Base-by-base conservation (phyloP, 306 rosid genomes). In the Lathyrus sativus region DNA sequence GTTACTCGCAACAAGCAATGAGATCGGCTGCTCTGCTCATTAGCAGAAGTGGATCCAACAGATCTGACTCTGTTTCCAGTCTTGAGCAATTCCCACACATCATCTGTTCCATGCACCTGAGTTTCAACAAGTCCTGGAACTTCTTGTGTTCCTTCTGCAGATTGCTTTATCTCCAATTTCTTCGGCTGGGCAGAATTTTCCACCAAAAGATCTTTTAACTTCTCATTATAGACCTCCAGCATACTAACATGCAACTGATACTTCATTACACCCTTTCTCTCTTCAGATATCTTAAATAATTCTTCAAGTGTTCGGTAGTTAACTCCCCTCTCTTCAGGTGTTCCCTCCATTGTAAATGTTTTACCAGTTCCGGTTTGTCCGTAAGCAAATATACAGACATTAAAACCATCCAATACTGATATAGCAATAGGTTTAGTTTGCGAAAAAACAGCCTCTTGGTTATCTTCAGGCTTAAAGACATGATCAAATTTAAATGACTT, bases 311-410 rank as follows among this genome's bases (percentile, higher is more conserved):
- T 93, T 76, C 97, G 84, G 83, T 86, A 90, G 79, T 93, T 93
- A 51, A 93, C 99, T 74, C 99, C 99, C 77, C 99, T 90, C 41
- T 83, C 80, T 68, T 88, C 95, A 4, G 82, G 82, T 38, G 92
- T 88, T 71, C 99, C 99, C 77, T 93, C 99, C 99, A 93, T 93
- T 0, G 99, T 93, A 78, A 88, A 93, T 24, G 99, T 93, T 79
- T 93, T 93, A 19, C 99, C 99, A 6, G 99, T 90, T 62, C 99
- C 99, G 19, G 99, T 93, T 88, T 93, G 99, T n/a, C 99, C 99
- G 3, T 93, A 93, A 39, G 99, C 96, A 86, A 93, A 90, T 56
- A 93, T 90, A 79, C 99, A 90, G 49, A 90, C 96, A 69, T 93
- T 93, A 42, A 76, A 93, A 28, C 99, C 99, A 78, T 93, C 99